Evolutionary conservation across 2,329 filamentous ascomycete species (phyloP).

Genomic region (Furcasterigmium sp.): DNA sequence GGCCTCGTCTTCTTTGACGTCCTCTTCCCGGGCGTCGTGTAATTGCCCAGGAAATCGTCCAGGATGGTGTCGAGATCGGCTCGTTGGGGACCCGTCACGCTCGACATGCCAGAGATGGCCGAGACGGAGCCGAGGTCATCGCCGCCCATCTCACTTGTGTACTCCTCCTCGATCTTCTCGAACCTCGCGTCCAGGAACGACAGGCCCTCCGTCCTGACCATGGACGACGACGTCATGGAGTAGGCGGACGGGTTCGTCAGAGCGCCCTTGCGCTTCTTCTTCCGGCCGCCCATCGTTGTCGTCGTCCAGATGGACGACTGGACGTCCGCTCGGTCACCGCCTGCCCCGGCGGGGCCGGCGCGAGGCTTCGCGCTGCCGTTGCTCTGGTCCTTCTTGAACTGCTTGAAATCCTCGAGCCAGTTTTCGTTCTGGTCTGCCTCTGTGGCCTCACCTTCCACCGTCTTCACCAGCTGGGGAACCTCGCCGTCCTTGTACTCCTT

Average conservation of each 20-base stretch:
- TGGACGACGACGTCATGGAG: constrained; percentile 85
- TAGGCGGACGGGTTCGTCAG: constrained; percentile 82
- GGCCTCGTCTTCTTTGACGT: constrained; percentile 74
- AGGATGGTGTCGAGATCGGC: constrained; percentile 84
- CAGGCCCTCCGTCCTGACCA: constrained; percentile 83
- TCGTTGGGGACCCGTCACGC: constrained; percentile 62
- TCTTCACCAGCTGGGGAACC: constrained; percentile 43
- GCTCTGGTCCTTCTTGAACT: constrained; percentile 79
- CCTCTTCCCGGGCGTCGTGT: constrained; percentile 67
- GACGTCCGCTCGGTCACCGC: constrained; percentile 52
- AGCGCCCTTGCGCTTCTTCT: constrained; percentile 94
- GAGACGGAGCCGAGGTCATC: constrained; percentile 53
- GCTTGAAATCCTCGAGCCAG: constrained; percentile 89
- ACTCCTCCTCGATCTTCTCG: constrained; percentile 83
- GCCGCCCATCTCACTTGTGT: constrained; percentile 40
- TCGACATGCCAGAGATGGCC: constrained; percentile 58
- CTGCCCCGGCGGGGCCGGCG: constrained; percentile 16
- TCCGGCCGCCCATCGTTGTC: constrained; percentile 72
- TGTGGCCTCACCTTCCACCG: constrained; percentile 36
- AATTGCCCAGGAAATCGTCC: constrained; percentile 82
- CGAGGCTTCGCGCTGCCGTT: constrained; percentile 29
- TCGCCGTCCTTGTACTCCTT: constrained; percentile 49
- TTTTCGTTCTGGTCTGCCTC: constrained; percentile 65
- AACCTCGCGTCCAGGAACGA: constrained; percentile 84
- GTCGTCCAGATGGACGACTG: constrained; percentile 69